phyloP scores from a whole-genome alignment of 441 rosid genomes.

The Croton laevigatus region DNA sequence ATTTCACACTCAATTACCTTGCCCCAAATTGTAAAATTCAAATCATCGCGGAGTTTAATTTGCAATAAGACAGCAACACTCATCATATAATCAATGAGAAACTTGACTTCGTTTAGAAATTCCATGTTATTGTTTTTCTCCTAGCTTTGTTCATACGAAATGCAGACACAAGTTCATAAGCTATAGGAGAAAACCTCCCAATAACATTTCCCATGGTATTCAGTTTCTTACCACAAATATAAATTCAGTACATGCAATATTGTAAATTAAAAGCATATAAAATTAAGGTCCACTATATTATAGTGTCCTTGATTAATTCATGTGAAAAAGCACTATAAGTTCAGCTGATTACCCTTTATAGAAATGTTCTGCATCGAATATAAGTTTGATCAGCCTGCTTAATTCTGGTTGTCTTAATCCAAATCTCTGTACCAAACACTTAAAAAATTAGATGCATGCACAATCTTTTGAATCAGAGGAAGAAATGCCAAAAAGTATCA shows the following conservation, averaged over 20 bases:
- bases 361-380: constrained; percentile 41
- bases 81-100: background rate
- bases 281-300: background rate
- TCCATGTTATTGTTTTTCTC: background rate
- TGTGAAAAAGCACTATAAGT: background rate
- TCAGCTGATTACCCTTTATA: constrained; percentile 37
- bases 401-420: constrained; percentile 38
- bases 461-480: constrained; percentile 11
- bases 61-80: background rate
- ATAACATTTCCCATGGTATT: background rate
- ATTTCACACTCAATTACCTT: background rate
- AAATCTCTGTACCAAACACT: constrained; percentile 35
- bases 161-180: background rate
- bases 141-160: background rate
- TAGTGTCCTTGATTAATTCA: background rate
- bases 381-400: constrained; percentile 36
- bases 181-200: background rate
- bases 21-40: background rate
- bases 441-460: constrained; percentile 18
- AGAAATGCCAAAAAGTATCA: background rate
- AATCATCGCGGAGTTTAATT: background rate
- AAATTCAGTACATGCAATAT: background rate
- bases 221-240: background rate
- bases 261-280: background rate
- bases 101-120: background rate